Base-by-base conservation (phyloP, 805 yeast genomes). In the Grigorovia jiainica region DNA sequence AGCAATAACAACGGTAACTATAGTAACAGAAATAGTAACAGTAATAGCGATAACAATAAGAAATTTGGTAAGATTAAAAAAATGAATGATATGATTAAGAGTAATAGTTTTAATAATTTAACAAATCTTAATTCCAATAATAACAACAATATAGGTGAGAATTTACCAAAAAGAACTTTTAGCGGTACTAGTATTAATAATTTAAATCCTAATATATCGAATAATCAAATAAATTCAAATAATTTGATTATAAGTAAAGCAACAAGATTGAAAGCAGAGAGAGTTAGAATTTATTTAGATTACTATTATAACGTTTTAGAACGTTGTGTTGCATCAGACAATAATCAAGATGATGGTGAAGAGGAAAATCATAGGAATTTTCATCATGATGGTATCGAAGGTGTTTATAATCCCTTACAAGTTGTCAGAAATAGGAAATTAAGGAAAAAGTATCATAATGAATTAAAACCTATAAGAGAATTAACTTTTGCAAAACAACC, bases 331-430 rank as follows among this genome's bases (percentile, higher is more conserved):
- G 62, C 61, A 8, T 41, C 47, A 10, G 55, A 46, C 24, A 21
- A 10, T 18, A 30, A 18, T 6, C 13, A 7, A 13, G 17, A 17
- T 18, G 18, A 29, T 7, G 7, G 13, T 3, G 15, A 21, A 8
- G 8, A 21, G 6, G 24, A 29, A 7, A 20, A 34, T 13, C 36
- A 18, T n/a, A 15, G 17, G 15, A 15, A 47, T 51, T 46, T 50
- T 50, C 37, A 54, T 48, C 52, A 72, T 47, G 71, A 68, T 2
- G 75, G 74, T 2, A 72, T 82, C 3, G 86, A 79, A 43, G 84
- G 81, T 2, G 72, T 75, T 3, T 87, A 79, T 65, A 87, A 87
- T 55, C 95, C 95, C 3, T 64, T 87, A 35, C 95, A 85, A 60
- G 72, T 79, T n/a, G 76, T 87, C 21, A 65, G 96, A 43, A 82